Evolutionary conservation across 2,329 filamentous ascomycete species (phyloP), one percentile per base, ranked within the genome.

Genomic region (Colletotrichum filicis): DNA sequence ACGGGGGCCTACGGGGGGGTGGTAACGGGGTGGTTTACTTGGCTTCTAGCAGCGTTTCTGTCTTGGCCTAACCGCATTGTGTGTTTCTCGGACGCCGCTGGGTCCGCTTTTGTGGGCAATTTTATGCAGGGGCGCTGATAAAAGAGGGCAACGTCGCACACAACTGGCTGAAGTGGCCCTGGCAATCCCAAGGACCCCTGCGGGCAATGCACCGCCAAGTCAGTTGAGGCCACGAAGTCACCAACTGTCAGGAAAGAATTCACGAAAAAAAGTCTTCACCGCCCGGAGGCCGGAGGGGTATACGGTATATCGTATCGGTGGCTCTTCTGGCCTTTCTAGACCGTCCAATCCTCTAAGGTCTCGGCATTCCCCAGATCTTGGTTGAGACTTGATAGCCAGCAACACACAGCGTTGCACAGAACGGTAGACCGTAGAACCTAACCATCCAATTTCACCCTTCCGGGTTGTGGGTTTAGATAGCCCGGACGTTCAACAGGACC

Each of bases 191-290:
- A 53, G 26, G 9, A 56, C 59, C 61, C 68, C 60, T 55, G 60
- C 37, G 30, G 42, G 56, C 42, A 37, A 58, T 28, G 61, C 55
- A 12, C 16, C 35, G 71, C 60, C 71, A 65, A 73, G 71, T 26
- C 46, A 26, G 71, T 65, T 70, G 66, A 73, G 71, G 71, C 71
- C 71, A 73, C 71, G 60, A 65, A 61, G 61, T 66, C 37, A 19
- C 56, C n/a, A 37, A 37, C 14, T 37, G 14, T 16, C 30, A 30
- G 28, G 32, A 71, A 24, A 24, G 24, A 16, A 5, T 26, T 26
- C 19, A 9, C n/a, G n/a, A 37, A 32, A 68, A 26, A 73, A 73
- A 71, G 71, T 73, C 71, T 70, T 73, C 71, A 73, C 71, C 66
- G 71, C 71, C 71, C 71, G 68, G 28, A 5, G 8, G 32, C 66